Evolutionary conservation across 805 yeast genomes (phyloP).

Genomic region (Candida nonsorbophila): DNA sequence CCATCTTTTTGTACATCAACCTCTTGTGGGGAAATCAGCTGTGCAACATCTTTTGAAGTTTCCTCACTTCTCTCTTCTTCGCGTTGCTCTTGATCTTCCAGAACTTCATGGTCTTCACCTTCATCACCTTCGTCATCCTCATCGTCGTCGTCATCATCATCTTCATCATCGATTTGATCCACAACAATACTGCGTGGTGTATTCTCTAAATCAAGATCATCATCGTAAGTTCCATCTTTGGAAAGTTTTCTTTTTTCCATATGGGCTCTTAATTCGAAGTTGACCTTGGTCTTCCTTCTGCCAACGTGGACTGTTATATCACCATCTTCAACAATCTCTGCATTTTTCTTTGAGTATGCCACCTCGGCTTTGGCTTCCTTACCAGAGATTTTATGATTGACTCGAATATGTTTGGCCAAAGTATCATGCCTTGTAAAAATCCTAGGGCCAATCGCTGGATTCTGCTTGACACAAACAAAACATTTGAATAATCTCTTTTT

Average conservation of each 20-base stretch:
- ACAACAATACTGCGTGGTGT: too few species aligned
- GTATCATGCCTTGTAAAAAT: slow-evolving; percentile 95
- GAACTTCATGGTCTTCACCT: slow-evolving; percentile 6
- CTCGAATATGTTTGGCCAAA: slow-evolving; percentile 76
- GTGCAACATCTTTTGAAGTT: too few species aligned
- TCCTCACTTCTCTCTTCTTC: slow-evolving; percentile 7
- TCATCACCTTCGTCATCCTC: slow-evolving; percentile 6
- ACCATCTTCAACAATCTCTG: slow-evolving; percentile 45
- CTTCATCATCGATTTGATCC: too few species aligned
- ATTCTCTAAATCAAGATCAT: slow-evolving; percentile 3
- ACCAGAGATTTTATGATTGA: slow-evolving; percentile 41
- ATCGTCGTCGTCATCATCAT: slow-evolving; percentile 8
- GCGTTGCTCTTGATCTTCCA: slow-evolving; percentile 10
- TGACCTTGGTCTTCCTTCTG: slow-evolving; percentile 40
- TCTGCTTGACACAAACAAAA: slow-evolving; percentile 73
- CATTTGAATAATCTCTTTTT: slow-evolving; percentile 84
- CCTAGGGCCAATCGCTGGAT: slow-evolving; percentile 53
- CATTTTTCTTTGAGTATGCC: slow-evolving; percentile 40
- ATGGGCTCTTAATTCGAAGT: slow-evolving; percentile 40
- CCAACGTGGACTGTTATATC: slow-evolving; percentile 44
- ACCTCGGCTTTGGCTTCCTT: slow-evolving; percentile 45
- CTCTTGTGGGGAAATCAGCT: too few species aligned
- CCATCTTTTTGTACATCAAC: too few species aligned
- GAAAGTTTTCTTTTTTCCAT: slow-evolving; percentile 30
- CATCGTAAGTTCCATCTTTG: slow-evolving; percentile 7